Evolutionary conservation across 495 filamentous ascomycete genomes (phyloP), one percentile per base, ranked within the genome.

Genomic region (Aspergillus steynii): DNA sequence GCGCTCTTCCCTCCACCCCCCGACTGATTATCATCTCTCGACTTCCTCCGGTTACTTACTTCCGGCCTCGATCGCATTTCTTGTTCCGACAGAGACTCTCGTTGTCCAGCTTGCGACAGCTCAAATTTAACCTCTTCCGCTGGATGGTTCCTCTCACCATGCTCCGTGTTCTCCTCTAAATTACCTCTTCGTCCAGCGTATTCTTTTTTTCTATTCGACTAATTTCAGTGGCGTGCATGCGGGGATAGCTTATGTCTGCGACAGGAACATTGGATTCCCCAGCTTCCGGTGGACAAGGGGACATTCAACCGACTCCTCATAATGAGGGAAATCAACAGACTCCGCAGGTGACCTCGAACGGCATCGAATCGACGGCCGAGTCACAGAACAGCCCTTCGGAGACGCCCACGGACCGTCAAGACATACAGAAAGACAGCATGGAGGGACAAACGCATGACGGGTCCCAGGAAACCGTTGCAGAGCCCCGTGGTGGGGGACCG

Each of bases 131-230:
- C 56, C 20, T 52, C 50, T 47, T 48, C 31, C 58, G 52, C 37
- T 57, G 47, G 54, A 47, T 56, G 27, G 48, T 52, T 46, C 50
- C 48, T 61, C 61, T 63, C 65, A 70, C 55, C 50, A 70, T 70
- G 68, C 54, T 59, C 62, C 62, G 57, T 67, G 65, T 48, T 50
- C 50, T 56, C 50, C 37, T 56, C 53, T 67, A 42, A 67, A 60
- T 55, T 29, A 27, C 37, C 51, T 50, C 26, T 34, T 82, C 83
- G 29, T 88, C 86, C 5, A 88, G 82, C 4, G 76, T 90, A 58
- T 80, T 86, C 63, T 76, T 80, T 51, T 89, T 89, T 69, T 86
- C 91, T 32, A 86, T 86, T 42, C 58, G n/a, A 45, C 26, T 27
- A 14, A 42, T 42, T 12, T 42, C 14, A 14, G 9, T 15, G 37